phyloP scores from a whole-genome alignment of 176 grass and related monocot species.

The Elymus sibiricus region DNA sequence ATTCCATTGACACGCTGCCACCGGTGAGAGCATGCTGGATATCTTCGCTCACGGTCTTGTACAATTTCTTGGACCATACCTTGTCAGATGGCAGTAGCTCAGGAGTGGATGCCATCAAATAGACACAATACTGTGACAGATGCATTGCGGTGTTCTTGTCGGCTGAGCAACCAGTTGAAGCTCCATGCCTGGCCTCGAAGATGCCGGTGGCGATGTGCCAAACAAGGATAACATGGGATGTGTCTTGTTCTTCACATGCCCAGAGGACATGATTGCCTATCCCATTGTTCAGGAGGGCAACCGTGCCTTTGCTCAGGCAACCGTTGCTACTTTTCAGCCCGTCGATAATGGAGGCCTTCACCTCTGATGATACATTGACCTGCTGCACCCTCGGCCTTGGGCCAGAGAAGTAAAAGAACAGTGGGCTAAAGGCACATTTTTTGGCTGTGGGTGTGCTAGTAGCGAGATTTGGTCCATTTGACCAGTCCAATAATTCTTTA shows the following conservation, averaged over 20 bases:
- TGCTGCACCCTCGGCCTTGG: neutral
- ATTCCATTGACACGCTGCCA: too few species aligned
- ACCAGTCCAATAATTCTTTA: neutral
- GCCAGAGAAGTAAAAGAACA: neutral
- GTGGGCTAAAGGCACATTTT: neutral
- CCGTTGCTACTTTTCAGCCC: neutral
- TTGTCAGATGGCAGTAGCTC: neutral
- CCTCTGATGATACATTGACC: neutral
- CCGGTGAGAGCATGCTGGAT: neutral
- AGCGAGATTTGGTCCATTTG: neutral
- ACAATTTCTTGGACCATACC: neutral
- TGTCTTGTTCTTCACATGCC: neutral
- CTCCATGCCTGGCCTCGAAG: neutral
- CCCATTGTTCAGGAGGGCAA: neutral
- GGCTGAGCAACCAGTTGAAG: too few species aligned
- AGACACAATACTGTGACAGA: neutral
- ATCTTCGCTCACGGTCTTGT: neutral
- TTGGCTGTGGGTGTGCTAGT: neutral
- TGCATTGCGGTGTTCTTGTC: neutral
- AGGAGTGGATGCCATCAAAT: neutral
- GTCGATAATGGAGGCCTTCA: neutral
- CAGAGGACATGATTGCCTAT: neutral
- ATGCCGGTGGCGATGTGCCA: slow-evolving; percentile 9
- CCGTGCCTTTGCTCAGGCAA: neutral
- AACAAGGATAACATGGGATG: neutral